Evolutionary conservation across 1,284 basidiomycete genomes (phyloP), one percentile per base, ranked within the genome.

Genomic region (Cryptococcus sp.): DNA sequence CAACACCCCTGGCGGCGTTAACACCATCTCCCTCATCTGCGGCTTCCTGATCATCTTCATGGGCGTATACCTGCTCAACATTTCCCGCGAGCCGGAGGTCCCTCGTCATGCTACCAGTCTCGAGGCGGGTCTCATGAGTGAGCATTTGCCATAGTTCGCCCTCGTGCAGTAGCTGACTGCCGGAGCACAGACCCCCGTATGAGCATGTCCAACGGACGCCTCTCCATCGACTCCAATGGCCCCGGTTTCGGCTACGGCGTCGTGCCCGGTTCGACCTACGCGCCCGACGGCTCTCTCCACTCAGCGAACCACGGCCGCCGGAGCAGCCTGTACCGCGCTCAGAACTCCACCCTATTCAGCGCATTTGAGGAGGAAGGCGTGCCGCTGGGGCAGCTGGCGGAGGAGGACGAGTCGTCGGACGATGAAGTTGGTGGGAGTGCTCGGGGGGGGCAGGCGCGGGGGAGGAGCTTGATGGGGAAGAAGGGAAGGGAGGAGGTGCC

Each of bases 1-100:
- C 82, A 94, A 97, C 79, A 98, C 92, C 2, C 84, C 86, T 18
- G 86, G 86, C 59, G 86, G 85, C 4, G 83, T 84, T 38, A 89
- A 91, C 76, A 89, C 89, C 35, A 71, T 92, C 45, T 93, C 91
- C 2, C 84, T 96, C 42, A 80, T 96, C 52, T 84, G 85, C 57
- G 93, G 93, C 46, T 94, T 96, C 78, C 80, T 87, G 60, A 84
- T 89, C 66, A 96, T 90, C 52, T 96, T 95, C 80, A 83, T 94
- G 65, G 92, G 93, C 52, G 91, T 95, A 15, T 90, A 93, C 74
- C 82, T 95, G 37, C 84, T 95, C 67, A 93, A 94, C 77, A 78
- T 91, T 61, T 91, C 88, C 4, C 86, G 89, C 50, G 79, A 82
- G 52, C 80, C 86, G 1, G 84, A 87, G 44, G 74, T 77, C 36